A percentile compares a stretch with the other conserved stretches of the same genome.
phyloP scores from a whole-genome alignment of 768 basidiomycete genomes.

The Cystobasidium ongulense region DNA sequence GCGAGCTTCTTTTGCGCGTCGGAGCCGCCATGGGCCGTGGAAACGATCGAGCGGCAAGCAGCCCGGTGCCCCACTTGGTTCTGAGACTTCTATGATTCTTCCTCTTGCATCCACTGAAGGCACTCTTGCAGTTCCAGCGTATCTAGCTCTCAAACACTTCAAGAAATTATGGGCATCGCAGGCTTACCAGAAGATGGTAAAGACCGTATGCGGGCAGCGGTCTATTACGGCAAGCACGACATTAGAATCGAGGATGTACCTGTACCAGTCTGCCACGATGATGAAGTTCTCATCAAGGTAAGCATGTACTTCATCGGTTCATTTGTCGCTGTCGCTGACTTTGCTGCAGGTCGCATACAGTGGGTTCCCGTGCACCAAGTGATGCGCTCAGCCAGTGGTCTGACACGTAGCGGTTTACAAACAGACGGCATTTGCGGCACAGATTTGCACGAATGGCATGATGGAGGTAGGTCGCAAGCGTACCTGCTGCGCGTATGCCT shows the following conservation, averaged over 20 bases:
- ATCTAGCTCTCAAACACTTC: too few relatives aligned
- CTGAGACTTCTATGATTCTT: background rate
- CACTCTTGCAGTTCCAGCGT: background rate
- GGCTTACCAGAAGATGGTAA: conserved; percentile 20
- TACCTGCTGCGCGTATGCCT: background rate
- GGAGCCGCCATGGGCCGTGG: too few relatives aligned
- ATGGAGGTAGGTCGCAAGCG: conserved; percentile 39
- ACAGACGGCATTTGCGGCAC: conserved; percentile 49
- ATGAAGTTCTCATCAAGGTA: conserved; percentile 49
- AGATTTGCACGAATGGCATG: conserved; percentile 48
- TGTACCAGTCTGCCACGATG: conserved; percentile 44
- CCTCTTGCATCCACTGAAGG: background rate
- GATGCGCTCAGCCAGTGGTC: too few relatives aligned
- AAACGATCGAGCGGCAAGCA: too few relatives aligned
- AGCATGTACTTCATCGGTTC: conserved; percentile 44
- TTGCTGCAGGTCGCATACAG: background rate
- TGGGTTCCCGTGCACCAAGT: too few relatives aligned
- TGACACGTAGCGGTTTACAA: background rate
- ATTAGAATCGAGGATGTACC: conserved; percentile 50
- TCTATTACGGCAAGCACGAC: conserved; percentile 49
- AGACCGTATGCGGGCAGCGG: conserved; percentile 49
- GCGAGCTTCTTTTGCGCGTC: too few relatives aligned
- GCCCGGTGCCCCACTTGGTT: background rate
- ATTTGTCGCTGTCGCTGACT: background rate
- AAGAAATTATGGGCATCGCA: conserved; percentile 7